Base-by-base conservation (phyloP, 2,329 filamentous ascomycete species). In the Xenoacremonium recifei region DNA sequence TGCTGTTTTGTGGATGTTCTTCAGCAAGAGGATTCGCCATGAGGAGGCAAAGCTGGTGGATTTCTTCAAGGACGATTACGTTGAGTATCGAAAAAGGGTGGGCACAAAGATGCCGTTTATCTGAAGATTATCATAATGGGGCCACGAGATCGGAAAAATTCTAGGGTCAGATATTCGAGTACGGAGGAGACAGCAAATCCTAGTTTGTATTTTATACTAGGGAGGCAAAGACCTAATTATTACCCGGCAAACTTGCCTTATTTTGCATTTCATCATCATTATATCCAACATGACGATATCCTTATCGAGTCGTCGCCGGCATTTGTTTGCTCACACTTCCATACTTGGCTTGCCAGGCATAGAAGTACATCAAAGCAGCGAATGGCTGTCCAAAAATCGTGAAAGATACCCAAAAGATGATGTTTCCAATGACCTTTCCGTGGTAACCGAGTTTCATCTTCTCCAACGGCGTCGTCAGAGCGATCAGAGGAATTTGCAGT, bases 271-370 rank as follows among this genome's bases (percentile, higher is more conserved):
- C n/a, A n/a, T n/a, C n/a, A n/a, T n/a, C n/a, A n/a, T n/a, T n/a
- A n/a, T n/a, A n/a, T n/a, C n/a, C n/a, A n/a, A n/a, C n/a, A n/a
- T n/a, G n/a, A n/a, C n/a, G n/a, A n/a, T n/a, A n/a, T n/a, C 29
- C 19, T 42, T 33, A 58, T 33, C 18, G 38, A 13, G 35, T 34
- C n/a, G 32, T 32, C 13, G 39, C 37, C 17, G 48, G 44, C 3
- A 46, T 50, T 37, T 63, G 61, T 52, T 69, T 72, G 51, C 79
- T 88, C 17, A 91, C 85, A 57, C 85, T 90, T 11, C 93, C 93
- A 62, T 96, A 96, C 71, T 97, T 97, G 41, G 89, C 89, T 69
- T 97, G 92, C 92, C 93, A 99, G 2, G 91, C 91, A 63, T 97
- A 97, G 65, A 96, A 99, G 65, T 99, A 99, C 63, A 95, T 75